Evolutionary conservation across 352 stramenopile species (phyloP).

Genomic region (Pythium periplocum): DNA sequence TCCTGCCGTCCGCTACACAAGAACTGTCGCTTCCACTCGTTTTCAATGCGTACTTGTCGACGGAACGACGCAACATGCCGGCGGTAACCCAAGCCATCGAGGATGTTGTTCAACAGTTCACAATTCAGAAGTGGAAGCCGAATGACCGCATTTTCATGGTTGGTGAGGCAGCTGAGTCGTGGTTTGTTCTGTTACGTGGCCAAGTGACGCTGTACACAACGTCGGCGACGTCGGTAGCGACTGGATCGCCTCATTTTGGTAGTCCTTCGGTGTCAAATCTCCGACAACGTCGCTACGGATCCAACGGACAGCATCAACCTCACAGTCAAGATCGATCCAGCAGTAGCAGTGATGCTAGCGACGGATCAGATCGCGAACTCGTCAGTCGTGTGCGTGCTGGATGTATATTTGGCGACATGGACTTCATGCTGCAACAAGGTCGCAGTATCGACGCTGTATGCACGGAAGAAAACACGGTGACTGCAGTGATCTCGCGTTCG

Average conservation of each 20-base stretch:
- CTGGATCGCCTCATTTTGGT: neutral
- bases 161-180: constrained; percentile 33
- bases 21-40: constrained; percentile 35
- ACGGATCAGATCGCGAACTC: constrained; percentile 25
- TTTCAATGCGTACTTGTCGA: constrained; percentile 36
- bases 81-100: constrained; percentile 17
- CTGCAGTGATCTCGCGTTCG: constrained; percentile 31
- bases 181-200: constrained; percentile 44
- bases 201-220: constrained; percentile 40
- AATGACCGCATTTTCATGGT: constrained; percentile 33
- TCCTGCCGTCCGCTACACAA: constrained; percentile 20
- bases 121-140: constrained; percentile 23
- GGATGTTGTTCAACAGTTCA: constrained; percentile 33
- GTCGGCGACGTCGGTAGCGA: constrained; percentile 6
- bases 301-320: too few species aligned
- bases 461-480: constrained; percentile 30
- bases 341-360: neutral
- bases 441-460: constrained; percentile 44
- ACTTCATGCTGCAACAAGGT: constrained; percentile 46
- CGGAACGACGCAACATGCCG: constrained; percentile 10
- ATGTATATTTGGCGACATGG: constrained; percentile 65
- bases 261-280: too few species aligned
- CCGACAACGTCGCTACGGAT: too few species aligned
- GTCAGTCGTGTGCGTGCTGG: constrained; percentile 45
- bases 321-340: too few species aligned